Evolutionary conservation across 179 eudicot genomes (phyloP), one percentile per base, ranked within the genome.

Genomic region (Spinacia oleracea): DNA sequence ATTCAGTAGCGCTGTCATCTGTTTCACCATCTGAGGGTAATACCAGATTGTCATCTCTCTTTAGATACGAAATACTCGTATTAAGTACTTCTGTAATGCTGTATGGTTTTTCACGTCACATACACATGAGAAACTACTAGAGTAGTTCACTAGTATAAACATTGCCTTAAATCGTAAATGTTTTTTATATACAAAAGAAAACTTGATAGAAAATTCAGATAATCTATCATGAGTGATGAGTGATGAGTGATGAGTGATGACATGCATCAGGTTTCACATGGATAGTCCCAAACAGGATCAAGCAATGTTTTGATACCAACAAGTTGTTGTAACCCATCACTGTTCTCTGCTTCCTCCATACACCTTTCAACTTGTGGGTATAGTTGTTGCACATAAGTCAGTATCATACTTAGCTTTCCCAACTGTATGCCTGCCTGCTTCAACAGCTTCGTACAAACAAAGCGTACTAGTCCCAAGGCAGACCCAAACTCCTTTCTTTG

Each of bases 401-500:
- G 40, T 81, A 85, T 88, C 84, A 84, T 32, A 23, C 81, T 77
- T 10, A 91, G 89, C 70, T 88, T 86, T 72, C 45, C 85, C 88
- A 88, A 85, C 70, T 85, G 78, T 27, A 63, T 25, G 8, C 79
- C 76, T 14, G 83, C 84, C 42, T 65, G 74, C 50, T 72, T 77
- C 51, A 89, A 84, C 73, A 96, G 79, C 83, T 89, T 92, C 70
- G 62, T 67, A 38, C 81, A 89, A 43, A 93, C 83, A 72, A 91
- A 96, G 48, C 76, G 91, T 53, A 86, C 66, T 32, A 93, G 84
- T 38, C 99, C 97, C 31, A 85, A 81, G 6, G 84, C 86, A 62
- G 89, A 68, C 64, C 84, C 86, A 34, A 88, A 89, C n/a, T 93
- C 93, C 83, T 81, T 89, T 56, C 79, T 84, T 59, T 84, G 85